Base-by-base conservation (phyloP, 352 stramenopile genomes). In the Pythium inflatum region DNA sequence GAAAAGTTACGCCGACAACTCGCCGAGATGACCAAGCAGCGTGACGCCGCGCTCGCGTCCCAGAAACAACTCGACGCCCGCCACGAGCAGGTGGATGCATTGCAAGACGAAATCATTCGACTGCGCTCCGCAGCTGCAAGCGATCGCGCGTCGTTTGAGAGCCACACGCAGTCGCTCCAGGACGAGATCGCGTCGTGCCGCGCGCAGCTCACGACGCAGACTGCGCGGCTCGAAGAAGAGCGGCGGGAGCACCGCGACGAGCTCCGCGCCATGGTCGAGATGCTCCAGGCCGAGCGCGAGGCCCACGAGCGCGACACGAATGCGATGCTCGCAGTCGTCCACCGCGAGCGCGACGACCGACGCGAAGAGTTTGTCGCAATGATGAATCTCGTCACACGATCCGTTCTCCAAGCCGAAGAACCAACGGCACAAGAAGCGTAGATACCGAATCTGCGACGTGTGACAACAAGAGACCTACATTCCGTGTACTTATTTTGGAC, bases 381-480 rank as follows among this genome's bases (percentile, higher is more conserved):
- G 51, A 58, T 63, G 62, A 51, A 63, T 24, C 53, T 70, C 51
- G 41, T 70, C 27, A 63, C 62, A 31, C 62, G 49, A 24, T 67
- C 56, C 27, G 56, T 63, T 16, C 41, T 63, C 18, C 56, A 48
- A n/a, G 36, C 33, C 54, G 54, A 62, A 28, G 22, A n/a, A n/a
- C n/a, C n/a, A n/a, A n/a, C n/a, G n/a, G n/a, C n/a, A n/a, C n/a
- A n/a, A n/a, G n/a, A n/a, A n/a, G n/a, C n/a, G n/a, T n/a, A n/a
- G n/a, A n/a, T n/a, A n/a, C n/a, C n/a, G n/a, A n/a, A n/a, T n/a
- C n/a, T n/a, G n/a, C n/a, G n/a, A n/a, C n/a, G n/a, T n/a, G n/a
- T n/a, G n/a, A n/a, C n/a, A n/a, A n/a, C n/a, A n/a, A n/a, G n/a
- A n/a, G n/a, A n/a, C n/a, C n/a, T n/a, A n/a, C n/a, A n/a, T n/a